Percentiles rank a stretch among this genome's conserved stretches.
These are phyloP conservation scores for Candida easanensis DNA, from an alignment of 805 yeast species.

Conservation along the genomic window DNA sequence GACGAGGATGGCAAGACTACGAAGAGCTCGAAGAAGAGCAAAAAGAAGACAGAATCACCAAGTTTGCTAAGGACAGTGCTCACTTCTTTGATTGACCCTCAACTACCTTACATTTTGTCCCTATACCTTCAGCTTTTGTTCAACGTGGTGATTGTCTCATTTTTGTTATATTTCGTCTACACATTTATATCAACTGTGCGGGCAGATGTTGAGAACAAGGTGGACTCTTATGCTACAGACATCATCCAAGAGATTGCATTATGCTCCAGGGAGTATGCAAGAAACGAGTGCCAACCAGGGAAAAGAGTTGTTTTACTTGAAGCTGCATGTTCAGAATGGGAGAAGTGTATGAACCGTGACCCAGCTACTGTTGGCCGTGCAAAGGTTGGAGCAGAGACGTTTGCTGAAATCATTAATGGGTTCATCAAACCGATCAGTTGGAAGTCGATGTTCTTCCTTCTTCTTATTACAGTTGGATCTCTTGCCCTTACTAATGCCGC, in stretches of 20 bases:
- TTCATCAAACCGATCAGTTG: constrained; percentile 69
- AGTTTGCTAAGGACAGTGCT: constrained; percentile 13
- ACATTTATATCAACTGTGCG: constrained; percentile 54
- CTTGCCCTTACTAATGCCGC: constrained; percentile 49
- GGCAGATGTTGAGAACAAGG: constrained; percentile 68
- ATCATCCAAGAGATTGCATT: constrained; percentile 59
- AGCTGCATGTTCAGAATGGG: constrained; percentile 68
- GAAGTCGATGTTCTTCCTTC: constrained; percentile 56
- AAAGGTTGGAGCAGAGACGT: constrained; percentile 71
- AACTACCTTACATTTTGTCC: constrained; percentile 54
- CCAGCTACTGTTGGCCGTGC: constrained; percentile 68
- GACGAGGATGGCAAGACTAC: constrained; percentile 18
- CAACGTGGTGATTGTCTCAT: constrained; percentile 50
- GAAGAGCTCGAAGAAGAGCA: constrained; percentile 6
- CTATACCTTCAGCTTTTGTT: constrained; percentile 62
- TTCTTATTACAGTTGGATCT: constrained; percentile 47
- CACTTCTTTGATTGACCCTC: constrained; percentile 37
- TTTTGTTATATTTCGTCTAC: constrained; percentile 49
- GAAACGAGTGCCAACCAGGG: constrained; percentile 69
- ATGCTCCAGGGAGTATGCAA: constrained; percentile 66
- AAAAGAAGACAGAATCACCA: constrained; percentile 3
- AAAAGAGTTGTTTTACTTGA: constrained; percentile 74
- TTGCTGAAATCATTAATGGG: constrained; percentile 79
- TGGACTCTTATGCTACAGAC: constrained; percentile 59
- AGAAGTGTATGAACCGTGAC: constrained; percentile 77